Base-by-base conservation (phyloP, 352 stramenopile genomes). In the Phytopythium ostracodes region DNA sequence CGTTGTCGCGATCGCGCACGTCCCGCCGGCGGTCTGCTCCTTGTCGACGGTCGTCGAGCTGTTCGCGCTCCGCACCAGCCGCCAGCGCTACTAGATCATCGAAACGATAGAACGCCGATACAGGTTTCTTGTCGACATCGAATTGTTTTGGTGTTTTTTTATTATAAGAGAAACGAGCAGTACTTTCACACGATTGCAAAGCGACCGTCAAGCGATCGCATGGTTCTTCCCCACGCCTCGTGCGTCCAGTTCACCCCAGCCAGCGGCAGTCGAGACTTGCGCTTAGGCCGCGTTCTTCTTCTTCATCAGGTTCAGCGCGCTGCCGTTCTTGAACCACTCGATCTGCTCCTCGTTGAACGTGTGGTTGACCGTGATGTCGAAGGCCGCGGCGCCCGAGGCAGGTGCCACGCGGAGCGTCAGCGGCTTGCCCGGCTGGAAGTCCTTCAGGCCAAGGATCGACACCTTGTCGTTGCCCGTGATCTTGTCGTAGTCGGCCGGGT, bases 271-370 rank as follows among this genome's bases (percentile, higher is more conserved):
- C n/a, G 44, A 51, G 10, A 29, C 24, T 6, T 11, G 46, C 24
- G 46, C n/a, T n/a, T 53, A 53, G 20, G 35, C 54, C 8, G 80
- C 73, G 74, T 92, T 94, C 70, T 77, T 87, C 77, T 91, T 89
- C 85, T 98, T 98, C 91, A 98, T 97, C 78, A 96, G 70, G 86
- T 98, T 98, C 62, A 98, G 79, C 64, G 92, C 92, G 65, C 85
- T 96, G 73, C 92, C 92, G 72, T 92, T 80, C 84, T 97, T 96
- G 77, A 98, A 98, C 92, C 92, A 98, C 59, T 94, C 86, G 67
- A 98, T 97, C 76, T 98, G 92, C 76, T 98, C 89, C 63, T 96
- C 77, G 76, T 97, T 97, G 76, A 97, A 98, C 65, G 92, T 97
- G 81, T 98, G 92, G 76, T 97, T 97, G 55, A 97, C 88, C 69